Conservation (phyloP, 768 basidiomycete genomes). For the Boletus reticulatus region DNA sequence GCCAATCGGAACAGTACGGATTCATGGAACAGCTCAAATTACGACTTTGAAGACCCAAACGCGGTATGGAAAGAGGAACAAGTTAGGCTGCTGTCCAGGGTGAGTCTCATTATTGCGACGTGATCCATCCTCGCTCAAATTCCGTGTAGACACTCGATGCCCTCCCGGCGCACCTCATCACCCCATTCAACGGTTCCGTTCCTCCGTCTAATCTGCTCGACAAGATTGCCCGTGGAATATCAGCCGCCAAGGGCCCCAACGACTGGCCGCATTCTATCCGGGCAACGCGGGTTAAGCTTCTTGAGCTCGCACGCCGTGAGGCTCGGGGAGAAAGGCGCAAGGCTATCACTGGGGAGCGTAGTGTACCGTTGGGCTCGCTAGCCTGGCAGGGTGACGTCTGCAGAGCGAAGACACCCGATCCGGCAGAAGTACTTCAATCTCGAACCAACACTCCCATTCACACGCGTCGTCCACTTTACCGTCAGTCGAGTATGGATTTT, state of each 20-base stretch:
- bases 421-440: conserved; percentile 41
- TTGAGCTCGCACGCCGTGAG: conserved; percentile 69
- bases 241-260: conserved; percentile 67
- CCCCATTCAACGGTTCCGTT: conserved; percentile 80
- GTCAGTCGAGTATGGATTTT: conserved; percentile 88
- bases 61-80: conserved; percentile 78
- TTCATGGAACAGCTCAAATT: conserved; percentile 83
- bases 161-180: conserved; percentile 79
- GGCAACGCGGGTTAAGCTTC: conserved; percentile 78
- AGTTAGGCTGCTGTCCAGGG: conserved; percentile 61
- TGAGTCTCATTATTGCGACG: conserved; percentile 31
- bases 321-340: conserved; percentile 52
- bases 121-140: conserved; percentile 4
- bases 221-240: conserved; percentile 78
- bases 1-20: conserved; percentile 65
- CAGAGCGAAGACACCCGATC: conserved; percentile 26
- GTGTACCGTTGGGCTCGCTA: conserved; percentile 15
- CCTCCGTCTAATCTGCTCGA: conserved; percentile 86
- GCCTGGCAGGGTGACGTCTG: conserved; percentile 7
- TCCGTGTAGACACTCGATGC: conserved; percentile 66
- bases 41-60: conserved; percentile 57
- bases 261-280: conserved; percentile 86
- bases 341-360: conserved; percentile 47
- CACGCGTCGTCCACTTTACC: conserved; percentile 59
- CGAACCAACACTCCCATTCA: conserved; percentile 47